These are phyloP conservation scores for Nitzschia putrida DNA, from an alignment of 108 stramenopile genomes.

Conservation along the genomic window DNA sequence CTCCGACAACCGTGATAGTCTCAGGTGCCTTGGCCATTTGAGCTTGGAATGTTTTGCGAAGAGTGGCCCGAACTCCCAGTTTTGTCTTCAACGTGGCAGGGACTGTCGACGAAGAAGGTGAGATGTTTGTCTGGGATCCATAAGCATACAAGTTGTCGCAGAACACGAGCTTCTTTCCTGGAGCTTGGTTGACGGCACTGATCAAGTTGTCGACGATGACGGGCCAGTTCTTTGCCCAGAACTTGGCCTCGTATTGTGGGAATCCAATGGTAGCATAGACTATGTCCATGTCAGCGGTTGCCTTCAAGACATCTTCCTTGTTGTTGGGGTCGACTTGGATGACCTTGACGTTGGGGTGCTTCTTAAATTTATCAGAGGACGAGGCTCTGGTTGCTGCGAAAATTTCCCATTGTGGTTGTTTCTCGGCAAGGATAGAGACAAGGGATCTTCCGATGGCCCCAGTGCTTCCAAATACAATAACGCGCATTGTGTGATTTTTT, in stretches of 20 bases:
- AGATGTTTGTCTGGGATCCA: constrained; percentile 20
- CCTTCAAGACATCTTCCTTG: not conserved
- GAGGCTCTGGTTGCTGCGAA: constrained; percentile 24
- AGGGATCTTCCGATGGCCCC: constrained; percentile 30
- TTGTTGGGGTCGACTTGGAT: constrained; percentile 30
- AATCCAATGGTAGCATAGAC: constrained; percentile 40
- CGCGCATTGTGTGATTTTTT: constrained; percentile 1
- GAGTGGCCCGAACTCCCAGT: constrained; percentile 25
- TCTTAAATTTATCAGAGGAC: not conserved
- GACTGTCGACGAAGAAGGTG: not conserved
- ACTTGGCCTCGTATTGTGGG: constrained; percentile 33
- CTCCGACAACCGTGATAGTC: constrained; percentile 32
- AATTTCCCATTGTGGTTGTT: constrained; percentile 38
- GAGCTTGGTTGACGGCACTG: constrained; percentile 7
- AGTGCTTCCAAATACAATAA: constrained; percentile 39
- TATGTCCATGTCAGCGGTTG: constrained; percentile 19
- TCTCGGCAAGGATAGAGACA: constrained; percentile 9
- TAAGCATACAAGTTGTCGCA: constrained; percentile 49
- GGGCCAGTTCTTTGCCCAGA: constrained; percentile 39
- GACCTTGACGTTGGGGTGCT: constrained; percentile 8
- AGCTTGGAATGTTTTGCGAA: constrained; percentile 24
- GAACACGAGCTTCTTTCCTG: constrained; percentile 35
- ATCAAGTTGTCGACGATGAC: constrained; percentile 39
- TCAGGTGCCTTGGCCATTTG: constrained; percentile 28
- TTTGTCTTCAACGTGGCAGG: constrained; percentile 11